Conservation (phyloP, 179 eudicot genomes). For the Pouteria campechiana region DNA sequence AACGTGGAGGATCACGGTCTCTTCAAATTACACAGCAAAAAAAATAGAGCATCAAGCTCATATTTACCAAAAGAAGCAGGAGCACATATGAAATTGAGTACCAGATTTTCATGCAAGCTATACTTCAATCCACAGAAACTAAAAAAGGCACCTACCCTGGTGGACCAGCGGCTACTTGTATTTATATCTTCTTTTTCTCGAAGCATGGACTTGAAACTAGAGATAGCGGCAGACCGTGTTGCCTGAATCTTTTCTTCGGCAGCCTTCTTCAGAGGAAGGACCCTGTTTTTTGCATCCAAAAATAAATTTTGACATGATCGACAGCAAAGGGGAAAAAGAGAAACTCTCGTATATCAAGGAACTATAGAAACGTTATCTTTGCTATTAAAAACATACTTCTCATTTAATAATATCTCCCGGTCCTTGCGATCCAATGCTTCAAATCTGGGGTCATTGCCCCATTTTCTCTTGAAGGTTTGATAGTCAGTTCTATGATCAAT, state of each 20-base stretch:
- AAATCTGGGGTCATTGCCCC: constrained; percentile 92
- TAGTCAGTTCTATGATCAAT: constrained; percentile 66
- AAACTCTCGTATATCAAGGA: too few relatives aligned
- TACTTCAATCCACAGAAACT: too few relatives aligned
- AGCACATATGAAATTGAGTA: too few relatives aligned
- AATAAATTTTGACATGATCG: background rate
- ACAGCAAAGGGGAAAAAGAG: background rate
- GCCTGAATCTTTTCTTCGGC: constrained; percentile 73
- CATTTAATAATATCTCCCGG: constrained; percentile 66
- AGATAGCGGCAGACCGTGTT: constrained; percentile 47
- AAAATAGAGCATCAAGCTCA: too few relatives aligned
- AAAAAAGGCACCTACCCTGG: constrained; percentile 45
- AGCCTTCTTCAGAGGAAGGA: constrained; percentile 49
- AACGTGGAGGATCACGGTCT: too few relatives aligned
- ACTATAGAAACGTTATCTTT: too few relatives aligned
- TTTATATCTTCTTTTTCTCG: constrained; percentile 55
- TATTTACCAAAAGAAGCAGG: too few relatives aligned
- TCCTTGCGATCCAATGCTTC: constrained; percentile 86
- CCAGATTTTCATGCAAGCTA: too few relatives aligned
- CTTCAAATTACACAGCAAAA: too few relatives aligned
- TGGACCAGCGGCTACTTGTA: constrained; percentile 80
- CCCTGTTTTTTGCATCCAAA: constrained; percentile 27
- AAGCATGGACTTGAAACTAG: constrained; percentile 81
- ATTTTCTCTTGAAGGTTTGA: constrained; percentile 71
- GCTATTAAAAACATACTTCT: constrained; percentile 64